Conservation (phyloP, 2,329 filamentous ascomycete genomes). For the Aspergillus aculeatus region DNA sequence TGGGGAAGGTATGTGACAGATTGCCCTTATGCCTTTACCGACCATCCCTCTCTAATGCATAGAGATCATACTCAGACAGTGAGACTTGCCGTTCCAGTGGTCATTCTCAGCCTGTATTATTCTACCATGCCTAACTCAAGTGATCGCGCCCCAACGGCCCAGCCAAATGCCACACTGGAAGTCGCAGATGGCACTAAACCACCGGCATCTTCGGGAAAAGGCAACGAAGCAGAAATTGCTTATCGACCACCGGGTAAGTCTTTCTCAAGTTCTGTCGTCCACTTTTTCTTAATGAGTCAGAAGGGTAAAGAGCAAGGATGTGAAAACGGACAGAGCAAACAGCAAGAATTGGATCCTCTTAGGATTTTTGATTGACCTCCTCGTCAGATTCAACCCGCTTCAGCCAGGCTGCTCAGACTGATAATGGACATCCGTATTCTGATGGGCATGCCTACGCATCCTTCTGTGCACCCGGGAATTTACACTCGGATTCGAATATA, state of each 20-base stretch:
- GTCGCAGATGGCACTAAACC: not conserved
- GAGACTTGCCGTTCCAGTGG: not conserved
- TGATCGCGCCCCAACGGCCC: constrained; percentile 13
- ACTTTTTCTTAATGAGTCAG: not conserved
- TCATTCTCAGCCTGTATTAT: not conserved
- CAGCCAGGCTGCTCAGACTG: constrained; percentile 11
- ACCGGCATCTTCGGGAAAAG: not conserved
- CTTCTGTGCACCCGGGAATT: constrained; percentile 21
- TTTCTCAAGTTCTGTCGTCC: not conserved
- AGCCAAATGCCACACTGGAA: constrained; percentile 6
- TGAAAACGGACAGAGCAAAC: not conserved
- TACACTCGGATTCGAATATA: constrained; percentile 28
- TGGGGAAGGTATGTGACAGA: constrained; percentile 9
- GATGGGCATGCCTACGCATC: constrained; percentile 19
- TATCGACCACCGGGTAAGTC: constrained; percentile 15
- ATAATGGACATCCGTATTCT: constrained; percentile 22
- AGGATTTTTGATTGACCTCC: not conserved
- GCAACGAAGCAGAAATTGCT: not conserved
- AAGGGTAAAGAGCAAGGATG: not conserved
- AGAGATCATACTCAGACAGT: not conserved
- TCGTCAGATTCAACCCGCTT: constrained; percentile 10
- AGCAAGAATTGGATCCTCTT: not conserved
- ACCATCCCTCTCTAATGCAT: not conserved
- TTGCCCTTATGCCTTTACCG: not conserved
- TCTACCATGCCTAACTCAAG: constrained; percentile 13